Conservation (phyloP, 805 yeast genomes). For the Metschnikowia bowlesiae region DNA sequence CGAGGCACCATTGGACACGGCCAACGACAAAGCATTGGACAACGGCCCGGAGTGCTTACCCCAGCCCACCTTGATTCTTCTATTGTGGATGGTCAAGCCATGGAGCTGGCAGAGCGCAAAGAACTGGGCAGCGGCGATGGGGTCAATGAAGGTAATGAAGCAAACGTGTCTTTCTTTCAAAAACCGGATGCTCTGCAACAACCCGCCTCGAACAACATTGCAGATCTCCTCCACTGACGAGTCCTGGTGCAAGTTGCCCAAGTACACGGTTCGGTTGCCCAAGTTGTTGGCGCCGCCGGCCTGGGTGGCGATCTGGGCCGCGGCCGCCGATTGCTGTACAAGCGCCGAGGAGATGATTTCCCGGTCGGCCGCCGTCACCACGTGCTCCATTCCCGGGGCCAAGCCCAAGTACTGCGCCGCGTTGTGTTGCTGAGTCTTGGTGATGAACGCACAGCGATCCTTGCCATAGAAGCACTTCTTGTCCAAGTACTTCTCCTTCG, state of each 20-base stretch:
- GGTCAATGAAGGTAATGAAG: slow-evolving; percentile 92
- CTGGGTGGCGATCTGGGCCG: slow-evolving; percentile 93
- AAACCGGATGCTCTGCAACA: slow-evolving; percentile 76
- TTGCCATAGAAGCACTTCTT: slow-evolving; percentile 87
- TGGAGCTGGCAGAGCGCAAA: slow-evolving; percentile 90
- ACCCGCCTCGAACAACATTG: slow-evolving; percentile 93
- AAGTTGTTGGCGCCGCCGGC: slow-evolving; percentile 91
- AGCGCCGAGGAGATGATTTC: slow-evolving; percentile 67
- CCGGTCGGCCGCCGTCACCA: slow-evolving; percentile 65
- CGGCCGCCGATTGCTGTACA: slow-evolving; percentile 92
- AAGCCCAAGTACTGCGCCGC: slow-evolving; percentile 93
- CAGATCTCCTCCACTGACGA: slow-evolving; percentile 90
- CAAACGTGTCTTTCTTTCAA: slow-evolving; percentile 85
- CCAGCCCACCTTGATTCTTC: slow-evolving; percentile 93
- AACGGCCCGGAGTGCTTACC: slow-evolving; percentile 95
- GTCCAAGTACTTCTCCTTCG: slow-evolving; percentile 62
- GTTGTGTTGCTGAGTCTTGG: slow-evolving; percentile 93
- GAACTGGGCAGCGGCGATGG: slow-evolving; percentile 96
- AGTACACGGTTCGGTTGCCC: slow-evolving; percentile 89
- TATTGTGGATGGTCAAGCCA: slow-evolving; percentile 79
- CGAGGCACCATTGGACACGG: slow-evolving; percentile 91
- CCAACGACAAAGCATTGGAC: slow-evolving; percentile 78
- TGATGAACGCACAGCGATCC: slow-evolving; percentile 91
- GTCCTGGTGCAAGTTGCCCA: slow-evolving; percentile 86
- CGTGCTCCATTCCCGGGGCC: slow-evolving; percentile 82